Conservation (phyloP, 345 rosid genomes). For the Syzygium oleosum region DNA sequence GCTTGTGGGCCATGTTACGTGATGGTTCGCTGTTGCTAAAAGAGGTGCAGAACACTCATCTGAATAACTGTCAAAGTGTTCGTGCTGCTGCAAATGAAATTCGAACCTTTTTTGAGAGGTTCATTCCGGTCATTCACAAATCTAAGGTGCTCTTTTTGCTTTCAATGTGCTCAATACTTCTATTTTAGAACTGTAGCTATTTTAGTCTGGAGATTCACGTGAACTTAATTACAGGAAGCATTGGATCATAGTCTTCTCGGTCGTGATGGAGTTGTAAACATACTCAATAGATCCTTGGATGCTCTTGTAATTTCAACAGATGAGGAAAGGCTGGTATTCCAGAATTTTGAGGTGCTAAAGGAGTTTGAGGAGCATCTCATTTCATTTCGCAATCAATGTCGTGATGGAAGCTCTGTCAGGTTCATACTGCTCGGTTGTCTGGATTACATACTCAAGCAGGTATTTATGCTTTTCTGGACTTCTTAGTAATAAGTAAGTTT, state of each 20-base stretch:
- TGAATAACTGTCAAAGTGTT: conserved; percentile 44
- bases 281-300: conserved; percentile 13
- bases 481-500: neutral
- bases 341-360: conserved; percentile 54
- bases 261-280: conserved; percentile 22
- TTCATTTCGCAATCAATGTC: conserved; percentile 21
- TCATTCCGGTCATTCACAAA: conserved; percentile 36
- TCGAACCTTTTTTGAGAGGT: conserved; percentile 42
- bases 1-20: conserved; percentile 31
- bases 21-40: conserved; percentile 57
- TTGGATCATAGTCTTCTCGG: conserved; percentile 59
- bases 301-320: conserved; percentile 38
- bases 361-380: conserved; percentile 49
- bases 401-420: conserved; percentile 33
- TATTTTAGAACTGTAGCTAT: neutral
- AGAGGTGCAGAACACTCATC: conserved; percentile 49
- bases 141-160: conserved; percentile 49
- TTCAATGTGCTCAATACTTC: neutral
- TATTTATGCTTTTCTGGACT: conserved; percentile 13
- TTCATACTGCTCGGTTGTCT: conserved; percentile 43
- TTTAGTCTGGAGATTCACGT: neutral
- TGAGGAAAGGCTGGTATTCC: conserved; percentile 30
- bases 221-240: conserved; percentile 44
- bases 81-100: conserved; percentile 36
- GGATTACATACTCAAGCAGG: conserved; percentile 44